Percentiles rank a stretch among this genome's conserved stretches.
Conservation (phyloP, 495 filamentous ascomycete genomes). For the Aspergillus carlsbadensis region DNA sequence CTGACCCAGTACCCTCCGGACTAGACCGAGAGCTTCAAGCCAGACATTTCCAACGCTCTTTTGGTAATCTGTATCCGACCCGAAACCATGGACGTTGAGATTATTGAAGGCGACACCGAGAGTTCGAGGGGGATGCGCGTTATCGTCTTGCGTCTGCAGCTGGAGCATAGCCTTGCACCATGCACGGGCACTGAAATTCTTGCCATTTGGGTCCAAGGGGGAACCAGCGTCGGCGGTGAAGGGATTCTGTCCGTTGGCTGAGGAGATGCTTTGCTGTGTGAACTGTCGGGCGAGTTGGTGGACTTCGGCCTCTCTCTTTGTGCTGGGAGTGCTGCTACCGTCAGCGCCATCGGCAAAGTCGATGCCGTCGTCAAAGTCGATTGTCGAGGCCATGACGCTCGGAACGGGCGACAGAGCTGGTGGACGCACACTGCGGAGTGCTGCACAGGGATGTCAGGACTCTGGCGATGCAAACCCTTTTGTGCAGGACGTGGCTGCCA, state of each 20-base stretch:
- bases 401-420: too few relatives aligned
- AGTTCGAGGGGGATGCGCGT: neutral
- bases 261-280: neutral
- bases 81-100: slow-evolving; percentile 73
- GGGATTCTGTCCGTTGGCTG: neutral
- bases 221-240: slow-evolving; percentile 15
- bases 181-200: slow-evolving; percentile 33
- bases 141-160: slow-evolving; percentile 35
- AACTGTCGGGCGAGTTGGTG: neutral
- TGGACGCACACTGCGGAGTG: too few relatives aligned
- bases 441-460: too few relatives aligned
- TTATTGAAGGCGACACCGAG: slow-evolving; percentile 52
- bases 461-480: too few relatives aligned
- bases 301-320: neutral
- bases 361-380: too few relatives aligned
- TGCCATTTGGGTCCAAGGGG: slow-evolving; percentile 39
- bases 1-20: slow-evolving; percentile 40
- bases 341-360: too few relatives aligned
- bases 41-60: slow-evolving; percentile 70
- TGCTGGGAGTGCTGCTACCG: too few relatives aligned
- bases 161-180: slow-evolving; percentile 33
- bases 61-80: slow-evolving; percentile 73
- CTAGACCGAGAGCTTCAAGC: slow-evolving; percentile 49
- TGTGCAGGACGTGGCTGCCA: too few relatives aligned
- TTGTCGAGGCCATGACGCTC: too few relatives aligned